phyloP scores from a whole-genome alignment of 2,329 filamentous ascomycete species.

The Geosmithia putterillii region DNA sequence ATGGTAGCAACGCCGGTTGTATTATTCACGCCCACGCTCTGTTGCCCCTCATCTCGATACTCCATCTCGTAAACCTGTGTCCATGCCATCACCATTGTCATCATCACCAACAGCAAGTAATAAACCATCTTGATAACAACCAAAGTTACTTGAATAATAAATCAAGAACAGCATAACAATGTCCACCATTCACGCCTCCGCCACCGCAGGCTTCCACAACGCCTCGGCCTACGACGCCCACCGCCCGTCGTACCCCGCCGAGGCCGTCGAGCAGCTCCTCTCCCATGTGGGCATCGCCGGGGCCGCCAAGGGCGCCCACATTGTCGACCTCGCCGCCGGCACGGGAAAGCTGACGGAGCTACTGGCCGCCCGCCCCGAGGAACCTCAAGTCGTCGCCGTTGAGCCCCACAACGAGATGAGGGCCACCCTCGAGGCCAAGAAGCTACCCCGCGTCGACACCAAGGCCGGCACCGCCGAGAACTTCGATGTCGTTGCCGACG shows the following conservation, averaged over 20 bases:
- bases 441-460: slow-evolving; percentile 39
- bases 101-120: too few relatives aligned
- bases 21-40: too few relatives aligned
- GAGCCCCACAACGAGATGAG: slow-evolving; percentile 57
- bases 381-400: slow-evolving; percentile 47
- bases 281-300: slow-evolving; percentile 36
- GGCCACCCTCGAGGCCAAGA: slow-evolving; percentile 44
- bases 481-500: slow-evolving; percentile 37
- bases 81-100: too few relatives aligned
- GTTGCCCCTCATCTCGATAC: too few relatives aligned
- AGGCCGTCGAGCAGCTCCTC: slow-evolving; percentile 47
- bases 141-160: too few relatives aligned
- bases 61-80: too few relatives aligned
- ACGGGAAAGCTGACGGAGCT: slow-evolving; percentile 60
- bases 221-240: slow-evolving; percentile 54
- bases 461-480: slow-evolving; percentile 44
- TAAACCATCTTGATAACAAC: too few relatives aligned
- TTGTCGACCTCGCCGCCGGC: slow-evolving; percentile 55
- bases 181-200: slow-evolving; percentile 33
- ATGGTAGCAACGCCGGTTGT: too few relatives aligned
- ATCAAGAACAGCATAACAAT: neutral
- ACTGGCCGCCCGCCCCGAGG: slow-evolving; percentile 44
- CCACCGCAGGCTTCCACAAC: slow-evolving; percentile 49
- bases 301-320: slow-evolving; percentile 23
- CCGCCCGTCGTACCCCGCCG: slow-evolving; percentile 52